Percentiles rank a stretch among this genome's conserved stretches.
These are phyloP conservation scores for Psilocybe sp. DNA, from an alignment of 768 basidiomycete species.

Conservation along the genomic window DNA sequence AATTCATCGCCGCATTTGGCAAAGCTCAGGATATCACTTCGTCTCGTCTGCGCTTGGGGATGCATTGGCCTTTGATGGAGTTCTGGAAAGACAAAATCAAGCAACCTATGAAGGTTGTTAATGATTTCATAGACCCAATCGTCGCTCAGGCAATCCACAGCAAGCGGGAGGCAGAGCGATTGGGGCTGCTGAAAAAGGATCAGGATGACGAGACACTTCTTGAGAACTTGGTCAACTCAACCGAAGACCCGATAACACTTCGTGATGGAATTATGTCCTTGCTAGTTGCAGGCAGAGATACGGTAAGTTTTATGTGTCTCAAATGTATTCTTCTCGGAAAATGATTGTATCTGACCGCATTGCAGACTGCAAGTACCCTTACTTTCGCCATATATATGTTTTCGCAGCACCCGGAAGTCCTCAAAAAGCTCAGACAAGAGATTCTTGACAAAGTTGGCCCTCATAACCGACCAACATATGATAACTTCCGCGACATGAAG, in stretches of 20 bases:
- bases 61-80: constrained; percentile 42
- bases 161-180: constrained; percentile 23
- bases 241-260: constrained; percentile 32
- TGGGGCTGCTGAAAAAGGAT: constrained; percentile 17
- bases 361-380: constrained; percentile 40
- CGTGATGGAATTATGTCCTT: constrained; percentile 42
- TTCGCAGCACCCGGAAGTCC: constrained; percentile 40
- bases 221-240: constrained; percentile 41
- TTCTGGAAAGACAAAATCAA: constrained; percentile 40
- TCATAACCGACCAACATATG: constrained; percentile 43
- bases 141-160: constrained; percentile 34
- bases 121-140: constrained; percentile 47
- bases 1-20: constrained; percentile 30
- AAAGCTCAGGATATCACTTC: constrained; percentile 31
- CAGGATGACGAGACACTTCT: constrained; percentile 35
- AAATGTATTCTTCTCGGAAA: not conserved
- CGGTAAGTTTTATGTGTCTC: constrained; percentile 26
- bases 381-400: constrained; percentile 46
- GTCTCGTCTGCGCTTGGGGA: constrained; percentile 32
- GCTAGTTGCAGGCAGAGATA: constrained; percentile 43
- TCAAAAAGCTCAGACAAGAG: constrained; percentile 46
- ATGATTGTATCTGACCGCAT: not conserved
- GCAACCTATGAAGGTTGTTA: constrained; percentile 36
- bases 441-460: constrained; percentile 50
- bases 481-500: constrained; percentile 61